phyloP scores from a whole-genome alignment of 805 yeast genomes.

The Metschnikowia kunwiensis region DNA sequence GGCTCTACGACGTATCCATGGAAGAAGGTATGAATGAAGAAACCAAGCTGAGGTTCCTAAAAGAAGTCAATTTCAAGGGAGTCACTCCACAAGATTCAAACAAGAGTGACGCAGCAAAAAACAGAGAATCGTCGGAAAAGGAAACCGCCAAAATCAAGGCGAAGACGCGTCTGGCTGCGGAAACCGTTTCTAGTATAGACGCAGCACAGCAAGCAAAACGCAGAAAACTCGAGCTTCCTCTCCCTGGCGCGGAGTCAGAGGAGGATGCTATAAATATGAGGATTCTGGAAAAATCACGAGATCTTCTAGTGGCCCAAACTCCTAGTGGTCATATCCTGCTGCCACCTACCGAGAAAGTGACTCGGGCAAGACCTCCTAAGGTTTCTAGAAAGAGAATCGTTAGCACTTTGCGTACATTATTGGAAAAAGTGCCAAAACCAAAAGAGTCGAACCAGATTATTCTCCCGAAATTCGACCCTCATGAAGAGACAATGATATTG shows the following conservation, averaged over 20 bases:
- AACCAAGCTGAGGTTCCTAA: slow-evolving; percentile 42
- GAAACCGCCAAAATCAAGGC: slow-evolving; percentile 19
- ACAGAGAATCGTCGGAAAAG: slow-evolving; percentile 21
- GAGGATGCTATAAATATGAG: slow-evolving; percentile 30
- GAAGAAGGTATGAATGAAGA: slow-evolving; percentile 47
- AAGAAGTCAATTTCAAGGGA: slow-evolving; percentile 44
- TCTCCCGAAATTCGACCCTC: slow-evolving; percentile 31
- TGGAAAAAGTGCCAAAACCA: slow-evolving; percentile 36
- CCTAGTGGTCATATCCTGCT: too few species aligned
- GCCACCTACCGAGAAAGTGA: too few species aligned
- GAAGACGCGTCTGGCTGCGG: slow-evolving; percentile 23
- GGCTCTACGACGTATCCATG: slow-evolving; percentile 63
- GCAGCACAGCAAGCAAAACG: slow-evolving; percentile 24
- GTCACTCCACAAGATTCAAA: slow-evolving; percentile 37
- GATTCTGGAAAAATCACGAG: slow-evolving; percentile 32
- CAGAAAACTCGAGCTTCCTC: slow-evolving; percentile 29
- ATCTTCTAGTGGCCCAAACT: slow-evolving; percentile 24
- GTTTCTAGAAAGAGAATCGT: slow-evolving; percentile 3
- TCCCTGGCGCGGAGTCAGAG: slow-evolving; percentile 14
- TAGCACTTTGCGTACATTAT: slow-evolving; percentile 1
- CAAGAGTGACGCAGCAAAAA: slow-evolving; percentile 28
- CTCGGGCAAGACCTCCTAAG: slow-evolving; percentile 1
- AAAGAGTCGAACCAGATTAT: slow-evolving; percentile 32
- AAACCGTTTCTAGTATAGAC: slow-evolving; percentile 18
- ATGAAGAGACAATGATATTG: slow-evolving; percentile 16